These are phyloP conservation scores for Trichoderma oligosporum DNA, from an alignment of 2,329 filamentous ascomycete species.

Conservation along the genomic window DNA sequence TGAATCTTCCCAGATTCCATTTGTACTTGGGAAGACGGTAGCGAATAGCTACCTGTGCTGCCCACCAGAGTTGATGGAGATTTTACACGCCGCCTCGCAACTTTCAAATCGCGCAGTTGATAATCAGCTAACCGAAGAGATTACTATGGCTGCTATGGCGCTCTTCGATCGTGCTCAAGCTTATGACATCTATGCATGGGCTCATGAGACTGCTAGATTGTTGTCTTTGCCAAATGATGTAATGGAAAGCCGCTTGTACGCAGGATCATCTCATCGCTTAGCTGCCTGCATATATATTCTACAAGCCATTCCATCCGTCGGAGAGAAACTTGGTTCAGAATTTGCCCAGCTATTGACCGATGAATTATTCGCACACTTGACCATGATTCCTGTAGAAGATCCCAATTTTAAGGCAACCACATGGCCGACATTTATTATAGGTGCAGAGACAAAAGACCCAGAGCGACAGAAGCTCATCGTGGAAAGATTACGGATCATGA, in stretches of 20 bases:
- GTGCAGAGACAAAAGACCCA: slow-evolving; percentile 46
- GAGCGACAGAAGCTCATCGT: slow-evolving; percentile 47
- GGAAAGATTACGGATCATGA: slow-evolving; percentile 40
- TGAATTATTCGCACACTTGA: slow-evolving; percentile 47
- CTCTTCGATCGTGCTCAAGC: slow-evolving; percentile 38
- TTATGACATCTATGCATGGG: slow-evolving; percentile 43
- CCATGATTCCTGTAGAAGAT: slow-evolving; percentile 46
- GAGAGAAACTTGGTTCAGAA: slow-evolving; percentile 25
- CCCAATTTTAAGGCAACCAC: slow-evolving; percentile 53
- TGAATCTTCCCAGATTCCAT: slow-evolving; percentile 35
- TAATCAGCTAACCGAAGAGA: slow-evolving; percentile 29
- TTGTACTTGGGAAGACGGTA: slow-evolving; percentile 39
- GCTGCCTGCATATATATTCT: slow-evolving; percentile 46
- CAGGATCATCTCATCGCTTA: slow-evolving; percentile 43
- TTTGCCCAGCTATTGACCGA: slow-evolving; percentile 35
- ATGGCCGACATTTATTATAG: slow-evolving; percentile 56
- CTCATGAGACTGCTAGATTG: slow-evolving; percentile 34
- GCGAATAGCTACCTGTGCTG: slow-evolving; percentile 47
- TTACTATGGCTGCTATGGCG: slow-evolving; percentile 31
- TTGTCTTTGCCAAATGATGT: slow-evolving; percentile 34
- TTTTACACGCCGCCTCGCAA: slow-evolving; percentile 42
- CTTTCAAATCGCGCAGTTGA: slow-evolving; percentile 34
- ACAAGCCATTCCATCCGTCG: slow-evolving; percentile 35
- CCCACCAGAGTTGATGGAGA: slow-evolving; percentile 42
- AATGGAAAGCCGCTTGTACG: slow-evolving; percentile 37